phyloP scores from a whole-genome alignment of 192 early-diverging fungal genomes.

The Pilaira anomala region DNA sequence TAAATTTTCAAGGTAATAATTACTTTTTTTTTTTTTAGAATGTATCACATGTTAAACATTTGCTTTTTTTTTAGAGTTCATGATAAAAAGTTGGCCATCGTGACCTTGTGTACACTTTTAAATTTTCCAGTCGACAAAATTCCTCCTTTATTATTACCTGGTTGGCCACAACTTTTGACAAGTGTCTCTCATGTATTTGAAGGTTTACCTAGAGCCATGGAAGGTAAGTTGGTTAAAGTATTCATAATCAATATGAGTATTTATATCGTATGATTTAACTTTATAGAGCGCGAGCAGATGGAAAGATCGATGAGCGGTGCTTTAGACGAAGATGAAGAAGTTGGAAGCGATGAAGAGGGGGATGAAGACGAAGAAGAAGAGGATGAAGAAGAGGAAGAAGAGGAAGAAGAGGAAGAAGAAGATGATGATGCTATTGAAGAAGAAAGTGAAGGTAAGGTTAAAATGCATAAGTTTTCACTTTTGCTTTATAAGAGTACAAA shows the following conservation, averaged over 20 bases:
- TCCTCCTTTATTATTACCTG: slow-evolving; percentile 65
- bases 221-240: slow-evolving; percentile 38
- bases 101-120: slow-evolving; percentile 72
- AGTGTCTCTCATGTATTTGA: slow-evolving; percentile 71
- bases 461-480: background rate
- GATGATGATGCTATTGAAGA: slow-evolving; percentile 45
- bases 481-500: background rate
- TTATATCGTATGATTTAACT: slow-evolving; percentile 7
- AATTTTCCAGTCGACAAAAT: slow-evolving; percentile 67
- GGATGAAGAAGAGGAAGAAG: slow-evolving; percentile 49
- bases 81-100: slow-evolving; percentile 88
- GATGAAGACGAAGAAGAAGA: slow-evolving; percentile 50
- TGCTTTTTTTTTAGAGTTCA: slow-evolving; percentile 60
- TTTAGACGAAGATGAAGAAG: slow-evolving; percentile 26
- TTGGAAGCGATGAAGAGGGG: slow-evolving; percentile 44
- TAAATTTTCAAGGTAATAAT: slow-evolving; percentile 56
- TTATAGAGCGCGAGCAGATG: slow-evolving; percentile 45
- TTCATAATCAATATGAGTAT: background rate
- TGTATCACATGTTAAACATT: background rate
- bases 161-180: slow-evolving; percentile 70
- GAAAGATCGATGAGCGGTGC: slow-evolving; percentile 37
- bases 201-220: slow-evolving; percentile 64
- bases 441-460: slow-evolving; percentile 24
- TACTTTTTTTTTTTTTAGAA: too few species aligned
- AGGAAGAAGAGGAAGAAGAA: slow-evolving; percentile 50